These are phyloP conservation scores for Diaporthe vexans DNA, from an alignment of 2,329 filamentous ascomycete genomes.

Conservation along the genomic window DNA sequence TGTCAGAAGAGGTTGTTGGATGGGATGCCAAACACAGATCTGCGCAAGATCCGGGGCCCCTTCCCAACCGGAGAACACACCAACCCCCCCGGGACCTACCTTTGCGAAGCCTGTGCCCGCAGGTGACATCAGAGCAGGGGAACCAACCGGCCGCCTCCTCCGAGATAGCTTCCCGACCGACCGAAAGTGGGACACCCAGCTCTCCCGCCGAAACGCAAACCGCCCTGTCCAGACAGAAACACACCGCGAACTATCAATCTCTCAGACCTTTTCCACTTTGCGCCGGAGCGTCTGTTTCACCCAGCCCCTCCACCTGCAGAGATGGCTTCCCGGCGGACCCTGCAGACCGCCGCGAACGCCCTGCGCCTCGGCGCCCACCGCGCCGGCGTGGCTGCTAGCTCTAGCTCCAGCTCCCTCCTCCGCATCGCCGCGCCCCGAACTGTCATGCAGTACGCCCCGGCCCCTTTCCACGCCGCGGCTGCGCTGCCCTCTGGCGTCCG, in stretches of 20 bases:
- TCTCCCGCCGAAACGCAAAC: not conserved
- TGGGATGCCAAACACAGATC: slow-evolving; percentile 19
- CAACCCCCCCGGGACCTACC: not conserved
- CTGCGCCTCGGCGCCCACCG: slow-evolving; percentile 35
- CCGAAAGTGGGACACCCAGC: not conserved
- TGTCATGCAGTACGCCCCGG: not conserved
- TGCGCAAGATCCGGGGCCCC: slow-evolving; percentile 5
- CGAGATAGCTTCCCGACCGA: slow-evolving; percentile 10
- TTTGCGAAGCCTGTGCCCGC: slow-evolving; percentile 23
- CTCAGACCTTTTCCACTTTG: no score
- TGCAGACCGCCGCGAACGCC: slow-evolving; percentile 21
- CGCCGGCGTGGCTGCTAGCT: slow-evolving; percentile 12
- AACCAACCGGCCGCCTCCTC: slow-evolving; percentile 8
- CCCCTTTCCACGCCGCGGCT: not conserved
- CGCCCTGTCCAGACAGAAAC: no score
- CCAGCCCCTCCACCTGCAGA: not conserved
- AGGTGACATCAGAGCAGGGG: slow-evolving; percentile 25
- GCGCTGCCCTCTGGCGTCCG: not conserved
- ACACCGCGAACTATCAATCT: not conserved
- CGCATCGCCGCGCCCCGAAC: not conserved
- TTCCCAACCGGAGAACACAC: not conserved
- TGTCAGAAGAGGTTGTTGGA: not conserved
- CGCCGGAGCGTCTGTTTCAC: not conserved
- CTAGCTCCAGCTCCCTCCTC: slow-evolving; percentile 16
- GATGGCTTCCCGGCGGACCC: slow-evolving; percentile 38